Evolutionary conservation across 441 rosid genomes (phyloP), one percentile per base, ranked within the genome.

Genomic region (Macaranga tanarius): DNA sequence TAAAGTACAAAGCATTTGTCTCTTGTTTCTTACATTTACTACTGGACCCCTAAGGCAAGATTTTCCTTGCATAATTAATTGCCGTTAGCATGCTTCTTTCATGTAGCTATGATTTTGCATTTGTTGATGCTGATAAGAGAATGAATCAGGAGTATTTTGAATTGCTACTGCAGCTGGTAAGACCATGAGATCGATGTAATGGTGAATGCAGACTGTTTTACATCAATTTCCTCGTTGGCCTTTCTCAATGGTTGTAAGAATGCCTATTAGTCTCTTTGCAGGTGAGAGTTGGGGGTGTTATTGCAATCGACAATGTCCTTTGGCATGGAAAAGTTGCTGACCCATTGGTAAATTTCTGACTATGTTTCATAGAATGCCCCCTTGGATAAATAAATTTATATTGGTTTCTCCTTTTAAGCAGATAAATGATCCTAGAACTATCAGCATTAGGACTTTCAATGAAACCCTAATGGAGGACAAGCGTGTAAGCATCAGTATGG

Each of bases 241-340:
- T 55, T 19, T 54, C 63, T 50, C 13, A 23, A 50, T 34, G 72
- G 71, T 25, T 69, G 55, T 56, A 73, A 56, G 74, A 54, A 50
- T 77, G 47, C 31, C 40, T 44, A 67, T 67, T 51, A 25, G 55
- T 78, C 72, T 28, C 61, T 47, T 69, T 61, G 65, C 83, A 92
- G 98, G 92, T 94, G 72, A 85, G 89, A 79, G 84, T 81, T 73
- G 97, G 92, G 72, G 99, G 99, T 73, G 76, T 92, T 73, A 89
- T 94, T 25, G 90, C 86, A 76, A 74, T 90, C 54, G 99, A 94
- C 78, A 94, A 94, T 84, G 99, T 94, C 64, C 97, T 94, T 76
- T 94, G 97, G 97, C 94, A 92, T 55, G 99, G 95, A 67, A 87
- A 87, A 79, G 99, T 94, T 72, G 88, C 89, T 11, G 97, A 92